Percentiles rank a stretch among this genome's conserved stretches.
phyloP scores from a whole-genome alignment of 2,329 filamentous ascomycete genomes.

The Colletotrichum magnum region DNA sequence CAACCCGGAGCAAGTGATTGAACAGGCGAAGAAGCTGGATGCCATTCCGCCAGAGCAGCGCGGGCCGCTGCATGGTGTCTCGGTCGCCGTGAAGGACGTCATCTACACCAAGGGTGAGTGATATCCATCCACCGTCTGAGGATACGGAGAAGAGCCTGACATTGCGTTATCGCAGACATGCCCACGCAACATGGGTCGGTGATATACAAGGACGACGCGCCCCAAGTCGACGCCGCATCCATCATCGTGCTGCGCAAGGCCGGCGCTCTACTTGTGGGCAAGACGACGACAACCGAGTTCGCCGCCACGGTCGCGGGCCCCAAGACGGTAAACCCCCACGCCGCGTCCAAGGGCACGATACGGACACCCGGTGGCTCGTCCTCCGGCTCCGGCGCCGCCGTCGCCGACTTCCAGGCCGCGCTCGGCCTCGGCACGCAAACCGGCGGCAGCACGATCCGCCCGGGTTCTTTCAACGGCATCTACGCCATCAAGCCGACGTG shows the following conservation, averaged over 20 bases:
- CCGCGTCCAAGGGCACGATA: constrained; percentile 58
- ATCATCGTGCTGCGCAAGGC: constrained; percentile 66
- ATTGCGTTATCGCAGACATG: constrained; percentile 58
- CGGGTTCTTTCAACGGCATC: constrained; percentile 75
- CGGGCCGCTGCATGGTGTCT: constrained; percentile 70
- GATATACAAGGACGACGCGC: constrained; percentile 63
- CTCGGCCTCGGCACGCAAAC: constrained; percentile 77
- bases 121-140: too few species aligned
- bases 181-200: constrained; percentile 69
- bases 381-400: constrained; percentile 75
- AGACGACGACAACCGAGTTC: constrained; percentile 74
- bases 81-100: constrained; percentile 73
- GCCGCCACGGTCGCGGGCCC: constrained; percentile 68
- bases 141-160: too few species aligned
- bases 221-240: constrained; percentile 65
- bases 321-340: constrained; percentile 73
- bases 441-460: constrained; percentile 74
- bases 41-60: constrained; percentile 60
- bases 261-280: constrained; percentile 69
- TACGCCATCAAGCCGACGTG: constrained; percentile 78
- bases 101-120: constrained; percentile 66
- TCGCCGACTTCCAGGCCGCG: constrained; percentile 75
- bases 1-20: constrained; percentile 60
- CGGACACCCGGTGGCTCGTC: constrained; percentile 79
- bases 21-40: constrained; percentile 66